These are phyloP conservation scores for Fusarium musae DNA, from an alignment of 2,329 filamentous ascomycete genomes.

Conservation along the genomic window DNA sequence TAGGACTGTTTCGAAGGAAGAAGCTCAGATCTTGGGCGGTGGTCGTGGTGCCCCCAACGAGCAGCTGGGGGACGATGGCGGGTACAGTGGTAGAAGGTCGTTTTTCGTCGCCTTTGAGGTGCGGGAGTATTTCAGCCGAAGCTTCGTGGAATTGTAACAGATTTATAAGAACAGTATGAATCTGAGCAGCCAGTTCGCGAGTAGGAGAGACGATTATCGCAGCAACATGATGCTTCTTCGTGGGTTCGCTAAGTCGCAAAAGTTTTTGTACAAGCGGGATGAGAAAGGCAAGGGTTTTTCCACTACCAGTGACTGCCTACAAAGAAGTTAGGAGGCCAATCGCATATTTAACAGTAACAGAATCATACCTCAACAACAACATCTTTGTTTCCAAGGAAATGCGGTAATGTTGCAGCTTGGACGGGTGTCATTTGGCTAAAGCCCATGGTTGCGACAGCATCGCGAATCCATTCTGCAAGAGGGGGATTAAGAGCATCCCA, in stretches of 20 bases:
- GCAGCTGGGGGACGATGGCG: conserved; percentile 83
- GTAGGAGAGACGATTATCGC: conserved; percentile 92
- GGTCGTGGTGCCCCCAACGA: conserved; percentile 82
- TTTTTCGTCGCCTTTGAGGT: conserved; percentile 66
- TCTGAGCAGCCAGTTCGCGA: conserved; percentile 90
- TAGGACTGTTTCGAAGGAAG: conserved; percentile 86
- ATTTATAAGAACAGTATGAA: conserved; percentile 81
- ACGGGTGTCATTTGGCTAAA: conserved; percentile 92
- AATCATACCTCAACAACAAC: conserved; percentile 81
- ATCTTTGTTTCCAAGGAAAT: conserved; percentile 91
- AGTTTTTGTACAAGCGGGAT: conserved; percentile 87
- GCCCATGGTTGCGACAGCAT: conserved; percentile 85
- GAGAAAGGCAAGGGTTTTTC: conserved; percentile 88
- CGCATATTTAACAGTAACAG: accelerated
- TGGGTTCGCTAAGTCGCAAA: conserved; percentile 80
- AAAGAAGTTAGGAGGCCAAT: background rate
- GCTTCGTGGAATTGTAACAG: conserved; percentile 85
- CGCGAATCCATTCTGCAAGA: conserved; percentile 78
- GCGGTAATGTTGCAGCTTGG: conserved; percentile 89
- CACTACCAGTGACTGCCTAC: conserved; percentile 87
- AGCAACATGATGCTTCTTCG: conserved; percentile 89
- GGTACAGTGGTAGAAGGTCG: conserved; percentile 58
- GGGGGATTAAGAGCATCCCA: conserved; percentile 54
- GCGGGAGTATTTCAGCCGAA: conserved; percentile 73
- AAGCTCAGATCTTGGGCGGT: conserved; percentile 87